phyloP scores from a whole-genome alignment of 164 flowering plant genomes.

The Pachysandra terminalis region DNA sequence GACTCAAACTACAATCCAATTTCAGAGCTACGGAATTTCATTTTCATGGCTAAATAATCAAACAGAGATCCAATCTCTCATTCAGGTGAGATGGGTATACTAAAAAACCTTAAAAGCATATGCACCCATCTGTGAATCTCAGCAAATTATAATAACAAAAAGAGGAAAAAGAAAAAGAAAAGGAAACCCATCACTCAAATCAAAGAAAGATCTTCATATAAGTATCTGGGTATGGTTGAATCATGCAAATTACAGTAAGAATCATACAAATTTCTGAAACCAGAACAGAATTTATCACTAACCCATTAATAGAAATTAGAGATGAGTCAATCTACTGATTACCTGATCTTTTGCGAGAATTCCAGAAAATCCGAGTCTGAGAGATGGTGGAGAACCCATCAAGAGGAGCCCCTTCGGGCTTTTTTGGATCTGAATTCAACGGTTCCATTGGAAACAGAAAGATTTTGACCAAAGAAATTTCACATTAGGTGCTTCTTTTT shows the following conservation, averaged over 20 bases:
- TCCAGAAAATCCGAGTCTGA: slow-evolving; percentile 52
- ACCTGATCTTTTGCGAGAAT: slow-evolving; percentile 68
- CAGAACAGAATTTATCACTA: not conserved
- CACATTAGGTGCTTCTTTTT: not conserved
- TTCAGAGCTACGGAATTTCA: not conserved
- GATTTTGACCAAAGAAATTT: too few species aligned
- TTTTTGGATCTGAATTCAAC: slow-evolving; percentile 11
- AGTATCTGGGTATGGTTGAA: not conserved
- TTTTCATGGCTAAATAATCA: not conserved
- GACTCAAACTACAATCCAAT: not conserved
- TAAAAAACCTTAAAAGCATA: not conserved
- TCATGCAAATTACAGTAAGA: not conserved
- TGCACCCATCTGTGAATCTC: not conserved
- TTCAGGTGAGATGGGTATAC: not conserved
- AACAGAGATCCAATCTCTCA: not conserved
- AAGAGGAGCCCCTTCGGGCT: slow-evolving; percentile 6
- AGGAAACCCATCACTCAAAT: not conserved
- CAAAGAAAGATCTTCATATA: not conserved
- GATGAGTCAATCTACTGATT: not conserved
- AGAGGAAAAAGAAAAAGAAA: not conserved
- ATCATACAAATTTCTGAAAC: not conserved
- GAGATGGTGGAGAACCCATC: slow-evolving; percentile 50
- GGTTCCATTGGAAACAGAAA: slow-evolving; percentile 2
- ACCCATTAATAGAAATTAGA: not conserved
- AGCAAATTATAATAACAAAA: not conserved